A percentile compares a stretch with the other conserved stretches of the same genome.
These are phyloP conservation scores for Perilla frutescens DNA, from an alignment of 257 asterid species.

Conservation along the genomic window DNA sequence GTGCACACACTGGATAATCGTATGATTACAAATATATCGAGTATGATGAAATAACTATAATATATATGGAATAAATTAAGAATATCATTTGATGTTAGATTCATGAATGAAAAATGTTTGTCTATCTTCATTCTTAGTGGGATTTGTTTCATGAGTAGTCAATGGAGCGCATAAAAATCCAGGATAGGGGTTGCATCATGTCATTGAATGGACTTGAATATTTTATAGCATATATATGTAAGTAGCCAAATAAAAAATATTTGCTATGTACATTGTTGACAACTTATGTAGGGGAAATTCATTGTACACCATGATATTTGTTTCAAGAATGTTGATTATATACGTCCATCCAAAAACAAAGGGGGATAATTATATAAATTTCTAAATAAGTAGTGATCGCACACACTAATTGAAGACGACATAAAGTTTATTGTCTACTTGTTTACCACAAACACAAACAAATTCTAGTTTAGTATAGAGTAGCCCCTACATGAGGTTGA, in stretches of 20 bases:
- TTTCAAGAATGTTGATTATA: neutral
- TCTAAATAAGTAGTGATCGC: constrained; percentile 9
- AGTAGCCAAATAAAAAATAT: neutral
- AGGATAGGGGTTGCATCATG: constrained; percentile 31
- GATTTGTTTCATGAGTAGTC: constrained; percentile 30
- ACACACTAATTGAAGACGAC: constrained; percentile 10
- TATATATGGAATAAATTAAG: neutral
- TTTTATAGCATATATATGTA: neutral
- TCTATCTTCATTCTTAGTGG: constrained; percentile 23
- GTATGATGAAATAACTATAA: too few relatives aligned
- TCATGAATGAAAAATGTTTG: constrained; percentile 27
- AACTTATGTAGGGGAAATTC: constrained; percentile 28
- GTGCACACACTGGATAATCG: too few relatives aligned
- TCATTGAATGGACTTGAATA: constrained; percentile 27
- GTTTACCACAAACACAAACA: constrained; percentile 10
- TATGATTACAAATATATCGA: too few relatives aligned
- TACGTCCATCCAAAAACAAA: constrained; percentile 5
- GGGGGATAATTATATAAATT: neutral
- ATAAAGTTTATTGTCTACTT: constrained; percentile 26
- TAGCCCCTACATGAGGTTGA: constrained; percentile 26
- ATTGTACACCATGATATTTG: constrained; percentile 11
- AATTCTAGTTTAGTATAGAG: constrained; percentile 6
- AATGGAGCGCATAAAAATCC: constrained; percentile 20
- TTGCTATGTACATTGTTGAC: neutral
- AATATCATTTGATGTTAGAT: neutral